Evolutionary conservation across 1,284 basidiomycete species (phyloP), one percentile per base, ranked within the genome.

Genomic region (Microstroma glucosiphilum): DNA sequence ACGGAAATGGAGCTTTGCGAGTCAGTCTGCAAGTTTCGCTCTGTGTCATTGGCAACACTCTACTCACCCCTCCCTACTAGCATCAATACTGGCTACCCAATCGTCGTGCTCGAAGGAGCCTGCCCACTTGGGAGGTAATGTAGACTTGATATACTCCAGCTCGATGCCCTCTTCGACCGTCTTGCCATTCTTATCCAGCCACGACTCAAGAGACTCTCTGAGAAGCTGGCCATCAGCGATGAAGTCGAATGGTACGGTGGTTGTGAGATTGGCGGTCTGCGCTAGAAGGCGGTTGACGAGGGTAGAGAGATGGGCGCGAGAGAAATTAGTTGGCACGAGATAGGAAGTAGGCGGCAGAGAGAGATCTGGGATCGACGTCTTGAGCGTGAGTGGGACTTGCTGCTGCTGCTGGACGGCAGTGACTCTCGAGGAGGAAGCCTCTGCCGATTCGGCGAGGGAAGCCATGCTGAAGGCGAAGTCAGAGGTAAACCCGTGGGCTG

Each of bases 231-330:
- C 91, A 62, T 86, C 84, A 57, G 96, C 83, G 56, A 98, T 82
- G 80, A 97, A 98, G 80, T 98, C 94, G 75, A 97, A 97, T 0
- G 93, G 94, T 0, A 96, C 83, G 0, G 90, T 86, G 58, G 69
- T 67, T 2, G n/a, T 6, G 19, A 1, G 68, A 65, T 6, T 26
- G 2, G 4, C 23, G 19, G 30, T 25, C 60, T 62, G 48, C 30
- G 58, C 19, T 17, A 98, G 83, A 1, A 94, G 90, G 77, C 96
- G 94, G 83, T 98, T 98, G 69, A 99, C 88, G 56, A 97, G 87
- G 68, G 96, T 92, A 0, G 93, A 97, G n/a, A 98, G 88, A 77
- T 97, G 94, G 78, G 90, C 96, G 17, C 93, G 87, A 61, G 85
- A 86, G 93, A 93, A 98, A 79, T 86, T 83, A 1, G 87, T 83